These are phyloP conservation scores for Pleurotus tuoliensis DNA, from an alignment of 768 basidiomycete species.

Conservation along the genomic window DNA sequence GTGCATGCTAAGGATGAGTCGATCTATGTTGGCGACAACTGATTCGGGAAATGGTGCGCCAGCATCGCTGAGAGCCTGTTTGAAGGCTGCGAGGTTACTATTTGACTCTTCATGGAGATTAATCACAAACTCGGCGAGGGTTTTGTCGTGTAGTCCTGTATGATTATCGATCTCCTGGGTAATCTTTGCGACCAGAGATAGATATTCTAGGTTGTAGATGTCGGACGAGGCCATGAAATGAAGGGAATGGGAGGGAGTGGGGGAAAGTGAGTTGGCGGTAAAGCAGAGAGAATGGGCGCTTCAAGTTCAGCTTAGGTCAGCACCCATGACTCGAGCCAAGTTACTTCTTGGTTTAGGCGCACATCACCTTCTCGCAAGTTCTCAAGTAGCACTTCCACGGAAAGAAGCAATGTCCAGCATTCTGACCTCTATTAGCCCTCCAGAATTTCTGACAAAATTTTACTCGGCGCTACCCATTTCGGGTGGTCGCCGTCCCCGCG, in stretches of 20 bases:
- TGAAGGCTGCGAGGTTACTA: conserved; percentile 72
- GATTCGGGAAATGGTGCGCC: conserved; percentile 87
- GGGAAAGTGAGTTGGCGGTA: background rate
- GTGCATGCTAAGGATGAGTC: conserved; percentile 90
- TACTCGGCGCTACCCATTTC: conserved; percentile 16
- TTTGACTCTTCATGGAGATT: conserved; percentile 82
- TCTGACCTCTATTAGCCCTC: conserved; percentile 11
- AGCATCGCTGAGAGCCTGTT: conserved; percentile 67
- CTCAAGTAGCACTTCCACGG: no score
- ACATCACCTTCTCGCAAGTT: no score
- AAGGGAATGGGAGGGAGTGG: background rate
- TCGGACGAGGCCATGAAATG: conserved; percentile 62
- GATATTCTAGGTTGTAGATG: conserved; percentile 88
- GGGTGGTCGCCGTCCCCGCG: conserved; percentile 40
- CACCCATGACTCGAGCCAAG: no score
- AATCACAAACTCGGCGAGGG: conserved; percentile 93
- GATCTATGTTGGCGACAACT: conserved; percentile 89
- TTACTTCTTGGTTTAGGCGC: no score
- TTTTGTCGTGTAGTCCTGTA: conserved; percentile 81
- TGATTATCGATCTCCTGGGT: conserved; percentile 93
- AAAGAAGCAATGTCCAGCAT: background rate
- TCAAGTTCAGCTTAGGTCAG: no score
- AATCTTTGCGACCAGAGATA: conserved; percentile 89
- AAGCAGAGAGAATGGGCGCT: background rate
- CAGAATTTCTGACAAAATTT: conserved; percentile 21